Evolutionary conservation across 768 basidiomycete species (phyloP).

Genomic region (Vishniacozyma victoriae): DNA sequence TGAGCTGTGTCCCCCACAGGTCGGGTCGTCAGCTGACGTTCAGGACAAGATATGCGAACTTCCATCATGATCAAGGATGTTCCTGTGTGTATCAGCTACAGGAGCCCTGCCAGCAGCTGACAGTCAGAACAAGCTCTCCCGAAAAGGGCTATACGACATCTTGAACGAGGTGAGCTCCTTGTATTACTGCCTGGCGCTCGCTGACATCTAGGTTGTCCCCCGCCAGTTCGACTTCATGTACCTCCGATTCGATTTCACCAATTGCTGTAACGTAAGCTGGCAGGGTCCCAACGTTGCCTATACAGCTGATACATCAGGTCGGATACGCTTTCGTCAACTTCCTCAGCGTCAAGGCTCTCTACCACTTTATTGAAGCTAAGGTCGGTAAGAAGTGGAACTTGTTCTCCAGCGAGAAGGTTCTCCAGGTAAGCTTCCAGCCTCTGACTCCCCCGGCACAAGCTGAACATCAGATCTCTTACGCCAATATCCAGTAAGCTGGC

Average conservation of each 20-base stretch:
- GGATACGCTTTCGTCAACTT: slow-evolving; percentile 47
- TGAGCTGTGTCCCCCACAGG: slow-evolving; percentile 6
- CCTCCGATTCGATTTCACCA: slow-evolving; percentile 45
- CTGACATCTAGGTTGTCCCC: slow-evolving; percentile 36
- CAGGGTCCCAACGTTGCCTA: background rate
- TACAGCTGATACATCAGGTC: slow-evolving; percentile 29
- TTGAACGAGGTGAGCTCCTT: slow-evolving; percentile 33
- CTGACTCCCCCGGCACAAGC: background rate
- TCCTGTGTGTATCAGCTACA: slow-evolving; percentile 27
- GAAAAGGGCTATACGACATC: slow-evolving; percentile 39
- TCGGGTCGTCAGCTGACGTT: background rate
- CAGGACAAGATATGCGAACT: slow-evolving; percentile 38
- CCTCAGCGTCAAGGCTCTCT: slow-evolving; percentile 25
- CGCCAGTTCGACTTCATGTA: slow-evolving; percentile 45
- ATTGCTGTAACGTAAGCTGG: slow-evolving; percentile 39
- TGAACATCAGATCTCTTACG: slow-evolving; percentile 39
- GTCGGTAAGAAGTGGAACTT: slow-evolving; percentile 43
- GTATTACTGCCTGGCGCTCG: background rate
- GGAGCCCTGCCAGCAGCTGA: background rate
- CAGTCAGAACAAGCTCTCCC: slow-evolving; percentile 41
- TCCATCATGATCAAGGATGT: slow-evolving; percentile 47
- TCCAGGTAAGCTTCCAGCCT: slow-evolving; percentile 29
- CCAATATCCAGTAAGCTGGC: slow-evolving; percentile 42
- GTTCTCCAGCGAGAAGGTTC: slow-evolving; percentile 44
- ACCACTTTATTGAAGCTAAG: slow-evolving; percentile 32